These are phyloP conservation scores for Globisporangium ultimum DNA, from an alignment of 352 stramenopile genomes.

Conservation along the genomic window DNA sequence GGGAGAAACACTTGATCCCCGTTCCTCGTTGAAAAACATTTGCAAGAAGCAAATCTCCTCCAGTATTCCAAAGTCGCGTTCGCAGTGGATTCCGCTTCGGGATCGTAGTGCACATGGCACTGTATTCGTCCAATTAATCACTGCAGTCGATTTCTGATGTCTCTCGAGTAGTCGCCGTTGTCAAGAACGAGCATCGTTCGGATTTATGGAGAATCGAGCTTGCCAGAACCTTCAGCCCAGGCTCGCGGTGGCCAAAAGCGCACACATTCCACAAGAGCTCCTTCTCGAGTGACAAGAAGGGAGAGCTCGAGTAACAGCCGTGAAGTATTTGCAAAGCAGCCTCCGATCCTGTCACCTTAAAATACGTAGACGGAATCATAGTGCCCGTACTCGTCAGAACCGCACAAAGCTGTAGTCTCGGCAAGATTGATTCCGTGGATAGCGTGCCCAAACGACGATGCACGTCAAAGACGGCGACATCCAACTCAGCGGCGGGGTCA, in stretches of 20 bases:
- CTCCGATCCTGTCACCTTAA: conserved; percentile 49
- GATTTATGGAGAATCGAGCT: conserved; percentile 25
- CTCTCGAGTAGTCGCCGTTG: not conserved
- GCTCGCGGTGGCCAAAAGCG: conserved; percentile 32
- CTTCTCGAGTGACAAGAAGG: conserved; percentile 26
- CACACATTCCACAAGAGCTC: conserved; percentile 21
- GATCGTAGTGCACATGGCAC: conserved; percentile 5
- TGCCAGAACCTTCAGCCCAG: conserved; percentile 34
- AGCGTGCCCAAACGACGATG: conserved; percentile 32
- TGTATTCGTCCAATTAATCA: conserved; percentile 22
- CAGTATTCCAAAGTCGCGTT: conserved; percentile 12
- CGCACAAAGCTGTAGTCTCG: conserved; percentile 34
- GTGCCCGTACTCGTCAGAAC: conserved; percentile 28
- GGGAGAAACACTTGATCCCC: not conserved
- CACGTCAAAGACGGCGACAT: conserved; percentile 24
- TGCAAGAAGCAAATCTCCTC: conserved; percentile 14
- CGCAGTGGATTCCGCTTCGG: conserved; percentile 23
- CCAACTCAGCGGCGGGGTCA: conserved; percentile 13
- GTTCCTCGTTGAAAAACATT: conserved; percentile 1
- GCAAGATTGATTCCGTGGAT: conserved; percentile 30
- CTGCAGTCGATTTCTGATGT: not conserved
- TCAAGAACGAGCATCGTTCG: conserved; percentile 31
- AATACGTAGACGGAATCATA: conserved; percentile 22
- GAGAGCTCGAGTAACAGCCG: conserved; percentile 30
- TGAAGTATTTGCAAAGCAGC: conserved; percentile 36